Base-by-base conservation (phyloP, 2,329 filamentous ascomycete genomes). In the Epichloe coenophiala region DNA sequence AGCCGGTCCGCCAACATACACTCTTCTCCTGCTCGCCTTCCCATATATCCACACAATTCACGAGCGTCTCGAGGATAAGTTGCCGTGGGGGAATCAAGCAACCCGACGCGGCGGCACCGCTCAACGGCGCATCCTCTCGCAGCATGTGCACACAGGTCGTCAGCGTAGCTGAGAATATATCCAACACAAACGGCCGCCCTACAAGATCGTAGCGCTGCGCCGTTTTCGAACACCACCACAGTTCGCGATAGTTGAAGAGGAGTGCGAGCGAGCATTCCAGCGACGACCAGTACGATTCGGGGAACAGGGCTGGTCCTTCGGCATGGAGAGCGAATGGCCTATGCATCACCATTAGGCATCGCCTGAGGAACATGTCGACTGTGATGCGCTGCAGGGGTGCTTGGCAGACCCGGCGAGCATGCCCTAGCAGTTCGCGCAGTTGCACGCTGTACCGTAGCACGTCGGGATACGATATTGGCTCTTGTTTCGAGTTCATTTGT, bases 201-300 rank as follows among this genome's bases (percentile, higher is more conserved):
- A 67, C 61, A 3, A 66, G 56, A 31, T 65, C 60, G 21, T 63
- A 53, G 9, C 61, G 56, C 45, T 59, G 52, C 23, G 27, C 45
- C 9, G 54, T 50, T 12, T 63, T 62, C 33, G 57, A 55, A 8
- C 61, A 58, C 62, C 63, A 66, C 39, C 31, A 31, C 31, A 68
- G 55, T 49, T 67, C 63, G 42, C 64, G 63, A 42, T 66, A 66
- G 50, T 66, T 63, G 43, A 67, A 58, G 4, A 67, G 57, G 23
- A 68, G 55, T 8, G 64, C 63, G 5, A 67, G 59, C 0, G 64
- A 65, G 55, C 65, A 68, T 56, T 66, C 63, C 17, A 68, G 57
- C 7, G 65, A 68, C 17, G 60, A 62, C 63, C 65, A 67, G 57
- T 66, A 66, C 33, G 63, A 63, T 50, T 66, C 63, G 5, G 65